Evolutionary conservation across 129 eudicot species (phyloP), one percentile per base, ranked within the genome.

Genomic region (Flaveria bidentis): DNA sequence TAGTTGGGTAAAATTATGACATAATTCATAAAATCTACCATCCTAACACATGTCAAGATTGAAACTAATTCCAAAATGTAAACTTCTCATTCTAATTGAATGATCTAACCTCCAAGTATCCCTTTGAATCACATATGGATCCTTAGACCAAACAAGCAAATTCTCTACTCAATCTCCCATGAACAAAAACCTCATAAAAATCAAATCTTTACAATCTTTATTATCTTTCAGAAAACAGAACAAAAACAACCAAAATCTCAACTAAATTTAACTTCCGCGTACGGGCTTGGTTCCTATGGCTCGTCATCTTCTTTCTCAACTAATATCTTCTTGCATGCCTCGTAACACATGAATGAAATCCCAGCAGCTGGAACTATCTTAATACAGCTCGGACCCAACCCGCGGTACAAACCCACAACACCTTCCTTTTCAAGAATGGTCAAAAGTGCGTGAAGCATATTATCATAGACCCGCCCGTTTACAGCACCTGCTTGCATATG

Each of bases 401-500:
- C 98, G 17, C 89, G 84, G 57, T 90, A 90, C 18, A 90, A 77
- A 57, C 96, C 98, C 7, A 53, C 64, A 6, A 90, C 71, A 28
- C 98, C 98, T 81, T 92, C 98, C 16, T 90, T 87, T 53, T 92
- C 98, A 57, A 90, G 84, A 25, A 92, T 92, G 78, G 82, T 68
- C 26, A 83, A 49, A 45, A 92, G 90, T 20, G 98, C 98, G 74
- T 92, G 98, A 60, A 92, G 88, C 87, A 92, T 83, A 78, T 92
- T 86, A 39, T 83, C 81, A 73, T 92, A 92, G 39, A 79, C 90
- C 42, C 96, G 80, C 63, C 91, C 96, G 22, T 87, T 87, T 1
- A 92, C 76, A 17, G 96, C 98, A 16, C 98, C 96, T 0, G 89
- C 96, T 75, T 92, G 98, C 98, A 92, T 92, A 44, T 92, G 96